Evolutionary conservation across 352 stramenopile genomes (phyloP).

Genomic region (Poterioochromonas sp.): DNA sequence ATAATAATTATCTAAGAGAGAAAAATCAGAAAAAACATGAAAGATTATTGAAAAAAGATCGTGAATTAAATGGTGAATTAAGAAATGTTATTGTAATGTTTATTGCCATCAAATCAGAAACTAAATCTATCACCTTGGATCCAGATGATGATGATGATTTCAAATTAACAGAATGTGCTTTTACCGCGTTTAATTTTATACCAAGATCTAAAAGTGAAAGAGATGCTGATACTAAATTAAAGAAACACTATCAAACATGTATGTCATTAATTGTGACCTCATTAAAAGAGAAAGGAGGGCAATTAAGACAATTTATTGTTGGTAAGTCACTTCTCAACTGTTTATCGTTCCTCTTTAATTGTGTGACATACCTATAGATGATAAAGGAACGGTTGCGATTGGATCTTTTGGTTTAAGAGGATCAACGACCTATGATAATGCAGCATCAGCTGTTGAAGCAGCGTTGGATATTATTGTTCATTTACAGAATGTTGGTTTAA

Average conservation of each 20-base stretch:
- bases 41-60: background rate
- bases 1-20: background rate
- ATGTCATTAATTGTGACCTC: background rate
- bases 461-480: background rate
- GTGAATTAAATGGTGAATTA: constrained; percentile 35
- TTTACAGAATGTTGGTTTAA: constrained; percentile 36
- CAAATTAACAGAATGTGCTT: background rate
- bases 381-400: constrained; percentile 32
- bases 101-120: constrained; percentile 39
- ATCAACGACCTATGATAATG: constrained; percentile 3
- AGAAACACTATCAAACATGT: background rate
- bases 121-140: background rate
- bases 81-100: constrained; percentile 44
- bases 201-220: constrained; percentile 8
- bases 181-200: constrained; percentile 5
- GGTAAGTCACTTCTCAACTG: too few species aligned
- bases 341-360: too few species aligned
- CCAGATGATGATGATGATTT: background rate
- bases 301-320: constrained; percentile 34
- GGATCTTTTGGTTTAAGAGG: constrained; percentile 18
- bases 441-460: background rate
- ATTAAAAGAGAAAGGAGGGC: constrained; percentile 15
- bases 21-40: background rate
- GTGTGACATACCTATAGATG: too few species aligned
- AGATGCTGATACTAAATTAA: background rate